A percentile compares a stretch with the other conserved stretches of the same genome.
Evolutionary conservation across 2,329 filamentous ascomycete species (phyloP).

Genomic region (Cladosporium colombiae): DNA sequence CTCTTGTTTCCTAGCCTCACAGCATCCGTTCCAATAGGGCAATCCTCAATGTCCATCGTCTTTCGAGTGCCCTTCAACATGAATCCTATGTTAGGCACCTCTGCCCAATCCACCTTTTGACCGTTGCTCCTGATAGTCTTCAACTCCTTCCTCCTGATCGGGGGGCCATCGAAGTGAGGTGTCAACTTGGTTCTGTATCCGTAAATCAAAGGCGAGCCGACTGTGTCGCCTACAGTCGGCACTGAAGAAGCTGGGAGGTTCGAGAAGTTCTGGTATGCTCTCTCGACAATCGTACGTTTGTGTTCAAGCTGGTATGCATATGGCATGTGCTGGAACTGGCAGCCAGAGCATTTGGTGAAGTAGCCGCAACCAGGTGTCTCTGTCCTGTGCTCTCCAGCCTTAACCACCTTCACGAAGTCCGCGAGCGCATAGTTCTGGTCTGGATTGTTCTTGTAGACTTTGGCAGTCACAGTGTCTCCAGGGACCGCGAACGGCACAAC

Average conservation of each 20-base stretch:
- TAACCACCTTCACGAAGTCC: slow-evolving; percentile 77
- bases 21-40: slow-evolving; percentile 87
- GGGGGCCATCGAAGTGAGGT: slow-evolving; percentile 85
- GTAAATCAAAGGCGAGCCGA: slow-evolving; percentile 87
- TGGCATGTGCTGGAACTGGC: slow-evolving; percentile 96
- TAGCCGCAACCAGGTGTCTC: slow-evolving; percentile 79
- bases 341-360: slow-evolving; percentile 84
- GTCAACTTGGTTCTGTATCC: slow-evolving; percentile 96
- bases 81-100: slow-evolving; percentile 82
- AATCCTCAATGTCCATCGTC: slow-evolving; percentile 95
- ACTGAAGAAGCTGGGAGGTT: slow-evolving; percentile 73
- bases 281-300: slow-evolving; percentile 84
- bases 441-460: slow-evolving; percentile 71
- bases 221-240: slow-evolving; percentile 77
- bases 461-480: slow-evolving; percentile 77
- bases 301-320: slow-evolving; percentile 82
- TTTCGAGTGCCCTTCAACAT: slow-evolving; percentile 78
- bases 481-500: slow-evolving; percentile 86
- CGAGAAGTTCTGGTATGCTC: slow-evolving; percentile 90
- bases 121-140: slow-evolving; percentile 48
- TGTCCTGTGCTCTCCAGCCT: slow-evolving; percentile 73
- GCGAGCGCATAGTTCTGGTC: slow-evolving; percentile 70
- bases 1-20: slow-evolving; percentile 76
- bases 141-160: slow-evolving; percentile 48
- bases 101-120: slow-evolving; percentile 58